Conservation (phyloP, 2,329 filamentous ascomycete species). For the Neofusicoccum kwambonambiense region DNA sequence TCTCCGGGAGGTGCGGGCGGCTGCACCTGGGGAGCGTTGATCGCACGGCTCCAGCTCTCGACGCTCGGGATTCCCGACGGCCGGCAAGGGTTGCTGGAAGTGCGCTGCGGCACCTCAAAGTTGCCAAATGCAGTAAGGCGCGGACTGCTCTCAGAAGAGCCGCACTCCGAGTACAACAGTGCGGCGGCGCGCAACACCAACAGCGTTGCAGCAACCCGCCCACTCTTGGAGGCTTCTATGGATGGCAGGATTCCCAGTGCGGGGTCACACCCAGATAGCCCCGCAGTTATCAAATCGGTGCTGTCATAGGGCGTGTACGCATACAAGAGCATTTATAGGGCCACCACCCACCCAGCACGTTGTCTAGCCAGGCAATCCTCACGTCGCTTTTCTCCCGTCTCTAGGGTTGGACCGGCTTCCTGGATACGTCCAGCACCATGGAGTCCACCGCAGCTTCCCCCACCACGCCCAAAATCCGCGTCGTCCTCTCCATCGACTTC, state of each 20-base stretch:
- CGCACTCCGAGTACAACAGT: no score
- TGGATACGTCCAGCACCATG: background rate
- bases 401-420: no score
- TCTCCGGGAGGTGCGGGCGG: no score
- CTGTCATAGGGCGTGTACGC: background rate
- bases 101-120: no score
- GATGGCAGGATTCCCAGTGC: no score
- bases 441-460: background rate
- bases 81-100: background rate
- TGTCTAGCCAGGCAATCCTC: no score
- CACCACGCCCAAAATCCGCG: constrained; percentile 34
- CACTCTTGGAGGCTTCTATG: background rate
- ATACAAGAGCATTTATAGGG: background rate
- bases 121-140: background rate
- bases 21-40: no score
- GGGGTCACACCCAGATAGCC: background rate
- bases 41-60: no score
- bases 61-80: no score
- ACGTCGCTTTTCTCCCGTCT: no score
- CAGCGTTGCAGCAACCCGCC: background rate
- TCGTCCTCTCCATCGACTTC: constrained; percentile 50
- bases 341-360: no score
- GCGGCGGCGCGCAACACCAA: no score
- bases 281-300: background rate
- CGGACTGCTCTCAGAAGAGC: background rate